phyloP scores from a whole-genome alignment of 2,329 filamentous ascomycete genomes.

The Sarocladiaceae sp. region DNA sequence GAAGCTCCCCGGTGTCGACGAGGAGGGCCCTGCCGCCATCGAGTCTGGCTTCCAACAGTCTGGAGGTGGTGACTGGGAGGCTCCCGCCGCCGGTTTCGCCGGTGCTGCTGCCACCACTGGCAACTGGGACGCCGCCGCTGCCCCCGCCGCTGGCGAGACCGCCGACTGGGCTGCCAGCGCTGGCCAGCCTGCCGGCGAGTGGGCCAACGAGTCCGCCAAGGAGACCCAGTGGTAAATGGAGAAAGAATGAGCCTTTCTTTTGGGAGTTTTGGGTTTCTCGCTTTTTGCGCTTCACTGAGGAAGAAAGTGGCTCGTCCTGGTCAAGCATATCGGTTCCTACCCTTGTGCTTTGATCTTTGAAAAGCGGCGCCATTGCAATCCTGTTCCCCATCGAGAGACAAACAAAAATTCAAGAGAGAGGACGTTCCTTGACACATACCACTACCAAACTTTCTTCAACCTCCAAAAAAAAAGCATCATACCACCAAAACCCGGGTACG shows the following conservation, averaged over 20 bases:
- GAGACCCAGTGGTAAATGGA: constrained; percentile 46
- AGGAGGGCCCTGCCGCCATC: constrained; percentile 74
- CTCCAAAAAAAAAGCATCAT: neutral
- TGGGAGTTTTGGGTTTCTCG: neutral
- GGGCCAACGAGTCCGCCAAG: constrained; percentile 61
- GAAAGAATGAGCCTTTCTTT: neutral
- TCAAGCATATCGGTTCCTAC: neutral
- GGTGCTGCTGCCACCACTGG: constrained; percentile 49
- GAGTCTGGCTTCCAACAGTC: constrained; percentile 67
- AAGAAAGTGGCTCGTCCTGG: neutral
- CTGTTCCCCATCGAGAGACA: constrained; percentile 14
- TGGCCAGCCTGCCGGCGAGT: constrained; percentile 64
- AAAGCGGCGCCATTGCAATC: too few relatives aligned
- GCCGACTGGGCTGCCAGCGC: constrained; percentile 60
- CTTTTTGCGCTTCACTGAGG: neutral
- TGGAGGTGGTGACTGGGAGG: constrained; percentile 78
- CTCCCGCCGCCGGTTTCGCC: constrained; percentile 66
- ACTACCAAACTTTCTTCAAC: neutral
- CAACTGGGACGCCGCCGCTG: constrained; percentile 53
- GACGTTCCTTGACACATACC: neutral
- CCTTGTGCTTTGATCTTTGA: neutral
- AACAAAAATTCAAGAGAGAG: constrained; percentile 15
- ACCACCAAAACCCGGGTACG: constrained; percentile 44
- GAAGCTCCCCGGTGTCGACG: constrained; percentile 82
- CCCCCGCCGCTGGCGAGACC: constrained; percentile 33